Percentiles rank a stretch among this genome's conserved stretches.
phyloP scores from a whole-genome alignment of 2,329 filamentous ascomycete species.

The Cladosporium colombiae region DNA sequence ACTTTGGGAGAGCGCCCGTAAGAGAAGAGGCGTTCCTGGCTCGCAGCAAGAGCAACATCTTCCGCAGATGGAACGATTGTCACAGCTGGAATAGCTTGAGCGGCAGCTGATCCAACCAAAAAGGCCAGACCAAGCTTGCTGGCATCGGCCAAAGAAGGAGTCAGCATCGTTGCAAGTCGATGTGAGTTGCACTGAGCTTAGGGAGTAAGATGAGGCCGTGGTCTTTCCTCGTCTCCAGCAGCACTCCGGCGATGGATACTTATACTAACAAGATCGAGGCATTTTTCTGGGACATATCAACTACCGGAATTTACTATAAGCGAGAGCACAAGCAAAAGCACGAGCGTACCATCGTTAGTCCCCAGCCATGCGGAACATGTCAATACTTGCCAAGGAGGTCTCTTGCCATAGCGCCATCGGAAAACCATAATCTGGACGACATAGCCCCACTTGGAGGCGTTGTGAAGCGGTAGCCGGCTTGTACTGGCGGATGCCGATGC shows the following conservation, averaged over 20 bases:
- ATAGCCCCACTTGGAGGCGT: background rate
- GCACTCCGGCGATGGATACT: background rate
- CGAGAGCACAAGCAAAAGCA: background rate
- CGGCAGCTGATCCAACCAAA: constrained; percentile 2
- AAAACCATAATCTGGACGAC: background rate
- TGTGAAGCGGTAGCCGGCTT: background rate
- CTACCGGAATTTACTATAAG: background rate
- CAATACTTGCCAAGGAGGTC: background rate
- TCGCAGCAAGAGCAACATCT: constrained; percentile 19
- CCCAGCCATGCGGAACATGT: constrained; percentile 5
- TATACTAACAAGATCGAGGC: background rate
- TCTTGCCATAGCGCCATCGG: constrained; percentile 11
- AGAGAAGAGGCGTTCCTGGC: constrained; percentile 33
- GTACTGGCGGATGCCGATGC: background rate
- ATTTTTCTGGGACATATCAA: background rate
- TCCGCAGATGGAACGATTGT: constrained; percentile 7
- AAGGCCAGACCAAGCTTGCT: constrained; percentile 14
- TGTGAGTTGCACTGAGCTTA: background rate
- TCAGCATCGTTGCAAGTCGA: constrained; percentile 2
- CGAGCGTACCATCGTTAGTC: constrained; percentile 2
- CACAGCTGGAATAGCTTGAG: background rate
- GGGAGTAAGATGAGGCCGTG: background rate
- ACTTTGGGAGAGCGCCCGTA: constrained; percentile 34
- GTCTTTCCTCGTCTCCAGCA: background rate
- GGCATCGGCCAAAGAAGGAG: constrained; percentile 12